Percentiles rank a stretch among this genome's conserved stretches.
Evolutionary conservation across 148 eudicot species (phyloP).

Genomic region (Cornus controversa): DNA sequence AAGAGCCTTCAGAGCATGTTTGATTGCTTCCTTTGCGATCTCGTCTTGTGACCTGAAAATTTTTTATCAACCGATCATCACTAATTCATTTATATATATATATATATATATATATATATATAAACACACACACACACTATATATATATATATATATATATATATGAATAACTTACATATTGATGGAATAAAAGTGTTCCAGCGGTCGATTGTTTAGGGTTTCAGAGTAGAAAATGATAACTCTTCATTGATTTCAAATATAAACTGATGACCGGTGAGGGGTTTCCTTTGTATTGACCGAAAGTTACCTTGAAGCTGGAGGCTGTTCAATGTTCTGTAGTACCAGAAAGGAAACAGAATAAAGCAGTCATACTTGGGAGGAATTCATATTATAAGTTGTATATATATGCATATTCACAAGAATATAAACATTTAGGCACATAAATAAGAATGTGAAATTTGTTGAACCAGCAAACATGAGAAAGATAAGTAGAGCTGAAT

Average conservation of each 20-base stretch:
- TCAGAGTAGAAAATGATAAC: neutral
- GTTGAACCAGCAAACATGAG: neutral
- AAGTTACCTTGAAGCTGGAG: slow-evolving; percentile 13
- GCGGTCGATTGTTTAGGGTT: slow-evolving; percentile 1
- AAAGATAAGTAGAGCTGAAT: neutral
- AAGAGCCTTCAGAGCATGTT: slow-evolving; percentile 73
- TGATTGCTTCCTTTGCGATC: slow-evolving; percentile 58
- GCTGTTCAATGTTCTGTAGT: slow-evolving; percentile 9
- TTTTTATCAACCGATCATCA: neutral
- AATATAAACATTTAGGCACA: neutral
- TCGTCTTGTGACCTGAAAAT: slow-evolving; percentile 58
- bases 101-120: neutral
- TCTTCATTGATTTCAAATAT: neutral
- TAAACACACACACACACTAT: neutral
- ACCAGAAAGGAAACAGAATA: neutral
- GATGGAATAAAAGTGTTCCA: slow-evolving; percentile 5
- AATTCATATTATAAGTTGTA: neutral
- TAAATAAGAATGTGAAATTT: neutral
- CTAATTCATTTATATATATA: neutral
- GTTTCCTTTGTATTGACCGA: neutral
- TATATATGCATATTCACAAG: neutral
- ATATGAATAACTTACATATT: slow-evolving; percentile 8
- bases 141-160: neutral
- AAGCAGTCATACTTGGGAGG: neutral
- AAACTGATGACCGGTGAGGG: neutral